Conservation (phyloP, 371 early-diverging fungal genomes). For the Mortierella polycephala region DNA sequence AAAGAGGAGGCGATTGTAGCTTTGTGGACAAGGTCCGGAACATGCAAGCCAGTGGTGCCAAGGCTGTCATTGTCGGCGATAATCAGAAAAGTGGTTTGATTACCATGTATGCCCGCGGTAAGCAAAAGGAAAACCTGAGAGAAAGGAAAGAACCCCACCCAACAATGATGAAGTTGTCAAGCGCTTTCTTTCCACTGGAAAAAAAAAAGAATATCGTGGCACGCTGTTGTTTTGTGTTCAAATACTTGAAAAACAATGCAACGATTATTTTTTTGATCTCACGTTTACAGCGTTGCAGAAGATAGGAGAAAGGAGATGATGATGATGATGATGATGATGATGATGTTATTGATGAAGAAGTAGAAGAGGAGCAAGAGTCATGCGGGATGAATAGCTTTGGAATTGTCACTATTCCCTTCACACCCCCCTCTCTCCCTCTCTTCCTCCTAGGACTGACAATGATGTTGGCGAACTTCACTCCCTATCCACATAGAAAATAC, state of each 20-base stretch:
- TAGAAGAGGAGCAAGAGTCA: no score
- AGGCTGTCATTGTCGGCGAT: constrained; percentile 92
- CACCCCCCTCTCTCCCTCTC: background rate
- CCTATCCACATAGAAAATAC: constrained; percentile 67
- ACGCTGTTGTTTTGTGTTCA: no score
- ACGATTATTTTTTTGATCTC: no score
- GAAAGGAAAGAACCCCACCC: no score
- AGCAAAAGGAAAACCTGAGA: constrained; percentile 1
- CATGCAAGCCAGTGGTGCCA: constrained; percentile 88
- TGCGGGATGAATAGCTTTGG: no score
- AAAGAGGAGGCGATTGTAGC: constrained; percentile 82
- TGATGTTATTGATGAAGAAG: no score
- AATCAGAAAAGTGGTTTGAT: constrained; percentile 76
- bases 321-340: no score
- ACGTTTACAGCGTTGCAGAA: no score
- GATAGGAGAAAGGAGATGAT: no score
- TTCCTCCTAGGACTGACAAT: background rate
- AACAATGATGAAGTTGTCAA: no score
- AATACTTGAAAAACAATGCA: no score
- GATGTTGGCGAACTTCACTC: background rate
- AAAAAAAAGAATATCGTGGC: no score
- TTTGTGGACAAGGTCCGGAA: constrained; percentile 89
- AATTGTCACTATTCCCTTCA: background rate
- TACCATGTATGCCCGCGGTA: constrained; percentile 91
- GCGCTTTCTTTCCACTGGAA: background rate